Percentiles rank a stretch among this genome's conserved stretches.
phyloP scores from a whole-genome alignment of 192 early-diverging fungal genomes.

The Anaeromyces robustus region DNA sequence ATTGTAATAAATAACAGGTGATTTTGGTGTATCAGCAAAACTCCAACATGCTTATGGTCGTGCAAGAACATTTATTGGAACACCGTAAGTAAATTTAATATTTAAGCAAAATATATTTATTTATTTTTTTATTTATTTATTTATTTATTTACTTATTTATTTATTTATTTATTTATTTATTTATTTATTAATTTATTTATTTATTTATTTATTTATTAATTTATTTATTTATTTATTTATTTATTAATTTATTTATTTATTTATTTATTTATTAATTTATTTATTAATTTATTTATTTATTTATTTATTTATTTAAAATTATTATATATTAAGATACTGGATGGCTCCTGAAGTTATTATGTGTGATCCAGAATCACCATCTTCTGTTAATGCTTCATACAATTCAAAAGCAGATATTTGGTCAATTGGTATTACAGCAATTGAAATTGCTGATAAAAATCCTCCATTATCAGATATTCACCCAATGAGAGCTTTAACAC shows the following conservation, averaged over 20 bases:
- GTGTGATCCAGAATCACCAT: constrained; percentile 24
- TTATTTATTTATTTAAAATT: too few species aligned
- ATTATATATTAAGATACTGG: constrained; percentile 13
- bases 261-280: too few species aligned
- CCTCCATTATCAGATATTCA: constrained; percentile 47
- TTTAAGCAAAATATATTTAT: too few species aligned
- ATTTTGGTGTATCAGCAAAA: constrained; percentile 50
- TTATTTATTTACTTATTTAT: too few species aligned
- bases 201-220: too few species aligned
- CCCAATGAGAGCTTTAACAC: constrained; percentile 39
- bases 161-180: too few species aligned
- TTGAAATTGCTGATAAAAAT: constrained; percentile 51
- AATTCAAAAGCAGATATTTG: constrained; percentile 44
- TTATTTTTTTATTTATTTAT: too few species aligned
- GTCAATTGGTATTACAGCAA: constrained; percentile 49
- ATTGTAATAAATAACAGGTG: too few species aligned
- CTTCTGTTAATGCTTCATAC: constrained; percentile 20
- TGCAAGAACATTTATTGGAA: constrained; percentile 45
- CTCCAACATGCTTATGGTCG: constrained; percentile 16
- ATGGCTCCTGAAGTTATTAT: constrained; percentile 51
- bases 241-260: too few species aligned
- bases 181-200: too few species aligned
- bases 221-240: too few species aligned
- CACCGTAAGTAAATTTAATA: constrained; percentile 20
- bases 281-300: too few species aligned